Conservation (phyloP, 2,329 filamentous ascomycete species). For the Mycosphaerella sp. region DNA sequence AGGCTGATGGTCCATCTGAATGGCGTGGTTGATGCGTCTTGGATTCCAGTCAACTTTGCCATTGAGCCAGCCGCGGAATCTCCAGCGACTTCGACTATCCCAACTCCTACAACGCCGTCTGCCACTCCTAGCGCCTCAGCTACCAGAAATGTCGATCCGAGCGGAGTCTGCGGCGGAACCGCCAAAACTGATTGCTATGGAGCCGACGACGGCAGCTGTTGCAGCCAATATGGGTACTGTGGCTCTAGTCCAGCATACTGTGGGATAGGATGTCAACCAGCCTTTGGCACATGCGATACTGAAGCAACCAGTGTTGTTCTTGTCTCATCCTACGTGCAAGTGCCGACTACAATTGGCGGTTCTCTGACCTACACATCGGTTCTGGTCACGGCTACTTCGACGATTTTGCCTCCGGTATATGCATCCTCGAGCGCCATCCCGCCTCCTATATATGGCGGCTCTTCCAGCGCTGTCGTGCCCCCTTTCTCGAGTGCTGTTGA, state of each 20-base stretch:
- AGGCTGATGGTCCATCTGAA: slow-evolving; percentile 30
- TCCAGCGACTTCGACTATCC: background rate
- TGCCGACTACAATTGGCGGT: background rate
- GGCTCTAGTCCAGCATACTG: slow-evolving; percentile 13
- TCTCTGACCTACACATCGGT: slow-evolving; percentile 5
- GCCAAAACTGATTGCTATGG: slow-evolving; percentile 6
- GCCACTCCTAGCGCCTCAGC: background rate
- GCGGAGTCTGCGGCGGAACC: slow-evolving; percentile 2
- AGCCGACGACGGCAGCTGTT: slow-evolving; percentile 5
- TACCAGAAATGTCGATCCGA: slow-evolving; percentile 1
- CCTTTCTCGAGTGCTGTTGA: background rate
- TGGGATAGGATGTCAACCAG: slow-evolving; percentile 14
- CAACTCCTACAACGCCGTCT: background rate
- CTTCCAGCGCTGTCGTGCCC: background rate
- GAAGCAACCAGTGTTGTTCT: background rate
- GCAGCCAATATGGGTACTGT: slow-evolving; percentile 18
- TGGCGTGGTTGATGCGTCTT: slow-evolving; percentile 25
- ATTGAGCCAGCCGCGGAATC: slow-evolving; percentile 16
- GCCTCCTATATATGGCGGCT: too few species aligned
- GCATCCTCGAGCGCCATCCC: background rate
- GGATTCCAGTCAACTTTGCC: slow-evolving; percentile 28
- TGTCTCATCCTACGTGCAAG: background rate
- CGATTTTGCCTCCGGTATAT: background rate
- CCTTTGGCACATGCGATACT: slow-evolving; percentile 4
- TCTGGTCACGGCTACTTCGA: slow-evolving; percentile 12